Evolutionary conservation across 352 stramenopile genomes (phyloP).

Genomic region (Phytopythium delawarense): DNA sequence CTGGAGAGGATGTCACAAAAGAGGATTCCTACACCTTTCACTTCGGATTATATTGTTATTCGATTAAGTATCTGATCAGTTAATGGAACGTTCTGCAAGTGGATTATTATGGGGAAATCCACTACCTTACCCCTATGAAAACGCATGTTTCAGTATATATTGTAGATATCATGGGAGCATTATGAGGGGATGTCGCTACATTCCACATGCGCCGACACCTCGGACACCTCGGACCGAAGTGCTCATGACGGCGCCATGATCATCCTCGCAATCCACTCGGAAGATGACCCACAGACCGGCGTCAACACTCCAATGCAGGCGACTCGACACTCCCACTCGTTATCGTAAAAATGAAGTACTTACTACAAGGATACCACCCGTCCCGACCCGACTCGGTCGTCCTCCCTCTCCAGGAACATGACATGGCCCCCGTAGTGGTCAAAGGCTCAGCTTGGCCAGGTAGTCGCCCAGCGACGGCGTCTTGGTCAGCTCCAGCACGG

Average conservation of each 20-base stretch:
- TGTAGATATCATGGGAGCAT: no score
- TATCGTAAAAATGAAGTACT: not conserved
- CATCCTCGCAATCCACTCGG: not conserved
- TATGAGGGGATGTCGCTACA: not conserved
- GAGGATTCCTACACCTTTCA: no score
- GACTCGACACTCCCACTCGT: not conserved
- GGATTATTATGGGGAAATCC: no score
- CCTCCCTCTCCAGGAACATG: not conserved
- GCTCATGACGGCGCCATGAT: not conserved
- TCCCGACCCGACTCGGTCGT: not conserved
- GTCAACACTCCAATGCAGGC: not conserved
- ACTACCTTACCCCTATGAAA: no score
- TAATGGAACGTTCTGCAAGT: no score
- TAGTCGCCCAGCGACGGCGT: conserved; percentile 58
- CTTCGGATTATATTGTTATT: no score
- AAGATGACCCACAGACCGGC: not conserved
- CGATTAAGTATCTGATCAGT: no score
- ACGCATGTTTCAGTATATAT: no score
- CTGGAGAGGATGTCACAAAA: no score
- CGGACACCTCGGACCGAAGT: not conserved
- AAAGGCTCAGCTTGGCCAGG: conserved; percentile 61
- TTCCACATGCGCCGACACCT: not conserved
- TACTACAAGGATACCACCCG: not conserved
- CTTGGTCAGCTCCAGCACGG: conserved; percentile 74
- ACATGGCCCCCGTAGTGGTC: not conserved